phyloP scores from a whole-genome alignment of 352 stramenopile genomes.

The Pythium brachiatum region DNA sequence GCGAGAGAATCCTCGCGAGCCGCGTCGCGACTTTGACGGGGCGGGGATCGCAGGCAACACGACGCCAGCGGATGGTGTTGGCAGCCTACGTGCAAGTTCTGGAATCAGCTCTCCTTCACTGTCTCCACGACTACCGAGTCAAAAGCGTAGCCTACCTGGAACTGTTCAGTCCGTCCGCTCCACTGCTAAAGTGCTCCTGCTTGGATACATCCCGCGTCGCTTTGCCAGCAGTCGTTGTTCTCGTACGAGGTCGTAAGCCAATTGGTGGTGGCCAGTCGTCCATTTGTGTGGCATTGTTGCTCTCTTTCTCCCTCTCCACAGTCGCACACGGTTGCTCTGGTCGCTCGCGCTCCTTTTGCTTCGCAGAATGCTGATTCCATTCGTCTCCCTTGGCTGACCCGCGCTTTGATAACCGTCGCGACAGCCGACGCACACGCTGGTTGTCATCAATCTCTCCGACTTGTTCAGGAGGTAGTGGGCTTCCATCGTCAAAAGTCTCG shows the following conservation, averaged over 20 bases:
- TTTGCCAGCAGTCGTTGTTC: neutral
- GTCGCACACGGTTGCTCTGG: neutral
- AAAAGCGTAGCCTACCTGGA: neutral
- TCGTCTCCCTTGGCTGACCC: neutral
- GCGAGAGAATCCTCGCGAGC: neutral
- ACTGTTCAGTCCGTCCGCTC: neutral
- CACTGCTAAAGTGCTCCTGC: neutral
- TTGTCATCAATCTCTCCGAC: neutral
- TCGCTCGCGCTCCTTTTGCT: neutral
- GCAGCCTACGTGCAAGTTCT: neutral
- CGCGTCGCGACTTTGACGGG: constrained; percentile 6
- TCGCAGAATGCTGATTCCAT: neutral
- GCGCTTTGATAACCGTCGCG: neutral
- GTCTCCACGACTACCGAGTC: too few relatives aligned
- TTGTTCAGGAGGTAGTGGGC: neutral
- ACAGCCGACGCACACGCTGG: neutral
- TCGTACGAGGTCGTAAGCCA: neutral
- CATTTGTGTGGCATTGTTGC: neutral
- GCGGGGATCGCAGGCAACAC: neutral
- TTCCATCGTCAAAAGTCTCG: neutral
- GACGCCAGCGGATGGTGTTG: neutral
- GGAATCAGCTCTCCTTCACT: too few relatives aligned
- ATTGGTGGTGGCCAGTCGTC: neutral
- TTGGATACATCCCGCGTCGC: neutral
- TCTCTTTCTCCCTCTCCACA: neutral